Percentiles rank a stretch among this genome's conserved stretches.
Evolutionary conservation across 768 basidiomycete species (phyloP).

Genomic region (Boletus insuetus): DNA sequence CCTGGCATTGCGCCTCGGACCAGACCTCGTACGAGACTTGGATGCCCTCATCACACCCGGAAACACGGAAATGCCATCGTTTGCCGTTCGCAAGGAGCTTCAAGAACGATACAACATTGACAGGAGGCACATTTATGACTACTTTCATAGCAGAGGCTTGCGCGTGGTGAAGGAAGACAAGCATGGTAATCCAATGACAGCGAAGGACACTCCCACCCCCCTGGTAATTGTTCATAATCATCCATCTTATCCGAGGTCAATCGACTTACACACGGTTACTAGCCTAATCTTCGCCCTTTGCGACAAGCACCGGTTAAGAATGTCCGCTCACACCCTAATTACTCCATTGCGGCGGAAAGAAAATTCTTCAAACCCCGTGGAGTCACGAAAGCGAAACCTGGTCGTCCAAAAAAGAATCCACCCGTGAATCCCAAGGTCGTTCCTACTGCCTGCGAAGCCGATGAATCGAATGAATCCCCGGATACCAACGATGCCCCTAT

Average conservation of each 20-base stretch:
- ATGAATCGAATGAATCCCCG: constrained; percentile 7
- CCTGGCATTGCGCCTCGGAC: constrained; percentile 62
- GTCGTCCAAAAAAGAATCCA: constrained; percentile 27
- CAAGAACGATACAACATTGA: constrained; percentile 71
- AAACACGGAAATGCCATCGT: constrained; percentile 71
- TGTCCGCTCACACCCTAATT: constrained; percentile 17
- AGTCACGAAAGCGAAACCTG: constrained; percentile 30
- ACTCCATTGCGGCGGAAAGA: constrained; percentile 12
- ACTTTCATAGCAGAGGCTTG: constrained; percentile 64
- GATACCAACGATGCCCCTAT: neutral
- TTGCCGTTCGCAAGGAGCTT: constrained; percentile 64
- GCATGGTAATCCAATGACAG: constrained; percentile 45
- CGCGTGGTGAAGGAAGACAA: constrained; percentile 66
- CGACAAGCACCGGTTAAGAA: constrained; percentile 26
- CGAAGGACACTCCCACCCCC: constrained; percentile 18
- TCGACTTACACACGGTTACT: constrained; percentile 6
- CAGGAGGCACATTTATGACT: constrained; percentile 74
- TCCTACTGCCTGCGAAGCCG: constrained; percentile 8
- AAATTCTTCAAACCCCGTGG: constrained; percentile 26
- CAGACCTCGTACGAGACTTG: constrained; percentile 67
- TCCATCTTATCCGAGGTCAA: constrained; percentile 4
- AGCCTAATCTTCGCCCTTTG: constrained; percentile 33
- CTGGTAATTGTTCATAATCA: constrained; percentile 24
- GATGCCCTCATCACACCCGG: constrained; percentile 69
- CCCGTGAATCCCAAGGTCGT: constrained; percentile 4